phyloP scores from a whole-genome alignment of 2,329 filamentous ascomycete genomes.

The Sphaerulina populicola region DNA sequence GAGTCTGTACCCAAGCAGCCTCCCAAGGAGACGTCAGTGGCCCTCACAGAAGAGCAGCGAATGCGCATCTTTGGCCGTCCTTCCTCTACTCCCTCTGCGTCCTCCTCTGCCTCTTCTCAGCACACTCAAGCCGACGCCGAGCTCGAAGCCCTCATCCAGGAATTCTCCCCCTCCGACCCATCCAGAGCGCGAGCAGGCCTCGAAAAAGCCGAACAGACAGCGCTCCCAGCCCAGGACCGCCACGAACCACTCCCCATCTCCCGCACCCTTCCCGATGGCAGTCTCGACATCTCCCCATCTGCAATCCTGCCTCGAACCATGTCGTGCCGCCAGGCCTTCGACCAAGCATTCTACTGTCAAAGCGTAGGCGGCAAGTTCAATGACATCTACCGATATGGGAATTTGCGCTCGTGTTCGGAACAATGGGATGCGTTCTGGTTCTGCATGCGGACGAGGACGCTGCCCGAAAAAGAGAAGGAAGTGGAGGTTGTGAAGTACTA shows the following conservation, averaged over 20 bases:
- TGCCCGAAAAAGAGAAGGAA: slow-evolving; percentile 52
- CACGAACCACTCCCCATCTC: slow-evolving; percentile 14
- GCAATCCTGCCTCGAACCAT: slow-evolving; percentile 70
- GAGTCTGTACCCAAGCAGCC: background rate
- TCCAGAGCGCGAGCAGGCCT: slow-evolving; percentile 11
- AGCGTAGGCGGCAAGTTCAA: slow-evolving; percentile 86
- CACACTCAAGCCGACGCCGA: slow-evolving; percentile 46
- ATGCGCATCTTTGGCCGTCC: slow-evolving; percentile 27
- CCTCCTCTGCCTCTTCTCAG: slow-evolving; percentile 27
- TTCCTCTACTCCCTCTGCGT: slow-evolving; percentile 13
- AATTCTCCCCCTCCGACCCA: slow-evolving; percentile 33
- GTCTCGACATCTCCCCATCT: slow-evolving; percentile 43
- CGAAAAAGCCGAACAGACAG: slow-evolving; percentile 20
- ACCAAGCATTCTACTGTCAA: slow-evolving; percentile 89
- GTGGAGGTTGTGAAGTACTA: slow-evolving; percentile 50
- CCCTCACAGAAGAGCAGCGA: slow-evolving; percentile 26
- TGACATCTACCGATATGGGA: slow-evolving; percentile 79
- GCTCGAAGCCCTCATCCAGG: slow-evolving; percentile 46
- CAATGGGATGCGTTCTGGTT: slow-evolving; percentile 96
- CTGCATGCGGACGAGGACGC: slow-evolving; percentile 77
- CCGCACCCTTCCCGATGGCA: slow-evolving; percentile 25
- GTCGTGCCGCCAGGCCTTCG: slow-evolving; percentile 85
- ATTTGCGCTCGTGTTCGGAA: slow-evolving; percentile 66
- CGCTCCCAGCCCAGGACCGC: slow-evolving; percentile 9
- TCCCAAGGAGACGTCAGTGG: slow-evolving; percentile 10